Evolutionary conservation across 2,329 filamentous ascomycete species (phyloP), one percentile per base, ranked within the genome.

Genomic region (Penicillium freii): DNA sequence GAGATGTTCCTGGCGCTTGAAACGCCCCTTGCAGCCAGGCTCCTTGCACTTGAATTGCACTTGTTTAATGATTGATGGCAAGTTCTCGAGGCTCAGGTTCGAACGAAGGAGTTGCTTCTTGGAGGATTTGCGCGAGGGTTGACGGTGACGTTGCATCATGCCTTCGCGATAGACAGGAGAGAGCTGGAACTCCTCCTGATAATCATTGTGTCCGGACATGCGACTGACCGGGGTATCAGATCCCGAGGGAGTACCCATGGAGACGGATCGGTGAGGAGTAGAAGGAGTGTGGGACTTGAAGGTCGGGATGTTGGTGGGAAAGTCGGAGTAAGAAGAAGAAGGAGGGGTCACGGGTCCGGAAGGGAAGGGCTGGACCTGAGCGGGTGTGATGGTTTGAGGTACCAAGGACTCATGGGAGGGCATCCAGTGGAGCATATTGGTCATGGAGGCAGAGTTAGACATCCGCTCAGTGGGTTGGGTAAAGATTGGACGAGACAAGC

Each of bases 1-100:
- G 19, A 81, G 67, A 56, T 81, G 79, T 60, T 81, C 79, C 58
- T 79, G 77, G 47, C 80, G 68, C 68, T 79, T 78, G 65, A 82
- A 82, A 5, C 74, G 74, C 8, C 75, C 75, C 54, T 73, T 73
- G 62, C 78, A 80, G 8, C 75, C 76, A 2, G 73, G 71, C 46
- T 75, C 72, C 40, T 73, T 71, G 69, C 78, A 76, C 60, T 72
- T 70, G 63, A 77, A 75, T 34, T 74, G 72, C 2, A 79, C 71
- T 66, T 75, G 71, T 49, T 73, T 74, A 44, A 76, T 75, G 43
- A 75, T 72, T 0, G 71, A 62, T 0, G 74, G 74, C 3, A 76
- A 56, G 49, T 72, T 74, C 50, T 75, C 74, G 17, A 75, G 58
- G 38, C 67, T 69, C 19, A 76, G 49, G 43, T 67, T 72, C 7